Evolutionary conservation across 495 filamentous ascomycete species (phyloP).

Genomic region (Letharia lupina): DNA sequence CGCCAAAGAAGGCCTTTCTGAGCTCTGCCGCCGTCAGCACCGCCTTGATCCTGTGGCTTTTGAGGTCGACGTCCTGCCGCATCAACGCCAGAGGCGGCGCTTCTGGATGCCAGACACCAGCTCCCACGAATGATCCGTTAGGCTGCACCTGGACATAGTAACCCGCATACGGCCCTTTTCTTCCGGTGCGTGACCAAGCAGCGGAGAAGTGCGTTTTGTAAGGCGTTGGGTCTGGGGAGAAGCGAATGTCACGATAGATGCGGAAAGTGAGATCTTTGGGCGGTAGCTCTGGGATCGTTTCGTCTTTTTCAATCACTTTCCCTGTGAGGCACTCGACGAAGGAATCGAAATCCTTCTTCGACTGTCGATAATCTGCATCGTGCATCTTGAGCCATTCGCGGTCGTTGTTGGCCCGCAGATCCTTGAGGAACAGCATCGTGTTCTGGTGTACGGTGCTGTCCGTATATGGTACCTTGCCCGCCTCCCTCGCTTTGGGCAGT

Average conservation of each 20-base stretch:
- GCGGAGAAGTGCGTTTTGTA: slow-evolving; percentile 85
- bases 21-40: slow-evolving; percentile 52
- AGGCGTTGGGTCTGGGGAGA: slow-evolving; percentile 69
- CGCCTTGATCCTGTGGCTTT: slow-evolving; percentile 55
- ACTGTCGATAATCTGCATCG: slow-evolving; percentile 65
- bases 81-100: slow-evolving; percentile 50
- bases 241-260: slow-evolving; percentile 76
- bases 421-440: slow-evolving; percentile 67
- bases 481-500: slow-evolving; percentile 59
- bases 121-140: slow-evolving; percentile 46
- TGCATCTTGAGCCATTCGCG: slow-evolving; percentile 78
- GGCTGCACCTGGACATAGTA: slow-evolving; percentile 69
- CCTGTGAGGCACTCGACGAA: slow-evolving; percentile 63
- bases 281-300: slow-evolving; percentile 75
- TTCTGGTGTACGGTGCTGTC: slow-evolving; percentile 70
- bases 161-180: slow-evolving; percentile 76
- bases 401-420: slow-evolving; percentile 70
- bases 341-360: slow-evolving; percentile 68
- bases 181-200: slow-evolving; percentile 77
- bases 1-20: slow-evolving; percentile 54
- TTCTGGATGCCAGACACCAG: slow-evolving; percentile 72
- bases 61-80: slow-evolving; percentile 63
- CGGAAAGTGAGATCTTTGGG: slow-evolving; percentile 76
- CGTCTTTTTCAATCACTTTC: slow-evolving; percentile 60
- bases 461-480: slow-evolving; percentile 56